Conservation (phyloP, 108 stramenopile species). For the Pelagomonas calceolata region DNA sequence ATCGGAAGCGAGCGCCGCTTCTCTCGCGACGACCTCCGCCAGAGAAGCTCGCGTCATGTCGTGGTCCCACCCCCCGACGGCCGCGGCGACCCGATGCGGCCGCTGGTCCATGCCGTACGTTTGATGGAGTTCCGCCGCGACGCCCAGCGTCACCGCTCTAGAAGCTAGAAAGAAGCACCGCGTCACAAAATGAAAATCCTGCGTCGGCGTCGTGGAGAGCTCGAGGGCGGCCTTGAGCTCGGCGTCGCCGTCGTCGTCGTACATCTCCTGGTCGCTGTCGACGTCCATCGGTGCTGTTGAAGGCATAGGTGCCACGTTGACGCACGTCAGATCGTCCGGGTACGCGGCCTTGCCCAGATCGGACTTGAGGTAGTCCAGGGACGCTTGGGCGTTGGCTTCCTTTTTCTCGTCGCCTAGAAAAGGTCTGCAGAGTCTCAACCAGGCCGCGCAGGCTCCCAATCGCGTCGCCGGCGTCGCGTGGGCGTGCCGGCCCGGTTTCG, state of each 20-base stretch:
- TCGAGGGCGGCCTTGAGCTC: neutral
- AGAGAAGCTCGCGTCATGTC: no score
- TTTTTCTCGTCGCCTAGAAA: neutral
- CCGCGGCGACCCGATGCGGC: no score
- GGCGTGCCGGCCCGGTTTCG: neutral
- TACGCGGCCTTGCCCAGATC: neutral
- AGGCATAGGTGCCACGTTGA: neutral
- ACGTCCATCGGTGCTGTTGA: neutral
- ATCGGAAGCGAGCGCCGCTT: slow-evolving; percentile 1
- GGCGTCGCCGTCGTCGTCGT: neutral
- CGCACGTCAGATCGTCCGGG: neutral
- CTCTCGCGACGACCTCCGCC: no score
- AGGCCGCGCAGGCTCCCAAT: neutral
- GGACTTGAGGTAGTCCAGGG: neutral
- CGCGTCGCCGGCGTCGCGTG: neutral
- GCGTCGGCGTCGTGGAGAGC: neutral
- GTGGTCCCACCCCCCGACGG: no score
- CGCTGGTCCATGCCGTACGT: no score
- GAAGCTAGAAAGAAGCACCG: slow-evolving; percentile 35
- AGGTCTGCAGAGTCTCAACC: neutral
- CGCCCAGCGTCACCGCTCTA: slow-evolving; percentile 28
- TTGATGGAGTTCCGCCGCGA: slow-evolving; percentile 11
- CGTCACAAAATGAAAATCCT: slow-evolving; percentile 38
- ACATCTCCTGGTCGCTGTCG: neutral
- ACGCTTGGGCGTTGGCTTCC: neutral